Conservation (phyloP, 2,329 filamentous ascomycete species). For the Madurella fahalii region DNA sequence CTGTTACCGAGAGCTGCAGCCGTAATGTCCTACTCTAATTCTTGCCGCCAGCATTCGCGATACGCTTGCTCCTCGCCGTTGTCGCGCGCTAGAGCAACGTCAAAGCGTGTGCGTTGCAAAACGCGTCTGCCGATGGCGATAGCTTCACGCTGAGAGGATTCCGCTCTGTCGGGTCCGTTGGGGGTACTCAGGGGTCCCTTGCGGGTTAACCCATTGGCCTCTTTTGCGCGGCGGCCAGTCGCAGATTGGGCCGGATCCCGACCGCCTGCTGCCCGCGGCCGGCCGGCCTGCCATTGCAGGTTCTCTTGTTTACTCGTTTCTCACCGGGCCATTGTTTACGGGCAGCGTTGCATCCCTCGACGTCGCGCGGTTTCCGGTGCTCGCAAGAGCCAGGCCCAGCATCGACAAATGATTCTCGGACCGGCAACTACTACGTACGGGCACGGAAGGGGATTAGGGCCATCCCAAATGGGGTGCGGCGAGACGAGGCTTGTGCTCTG, state of each 20-base stretch:
- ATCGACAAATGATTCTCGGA: not conserved
- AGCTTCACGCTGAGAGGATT: slow-evolving; percentile 15
- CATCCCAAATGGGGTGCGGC: slow-evolving; percentile 11
- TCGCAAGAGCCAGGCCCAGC: not conserved
- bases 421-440: not conserved
- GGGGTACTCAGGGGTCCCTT: slow-evolving; percentile 15
- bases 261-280: slow-evolving; percentile 14
- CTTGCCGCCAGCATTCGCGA: slow-evolving; percentile 15
- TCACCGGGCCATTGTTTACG: slow-evolving; percentile 4
- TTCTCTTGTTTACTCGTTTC: slow-evolving; percentile 6
- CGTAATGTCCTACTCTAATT: slow-evolving; percentile 16
- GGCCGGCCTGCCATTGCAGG: not conserved
- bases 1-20: slow-evolving; percentile 16
- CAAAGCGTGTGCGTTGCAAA: not conserved
- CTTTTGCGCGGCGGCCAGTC: slow-evolving; percentile 18
- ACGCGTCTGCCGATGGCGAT: not conserved
- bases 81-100: slow-evolving; percentile 15
- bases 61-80: slow-evolving; percentile 6
- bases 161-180: slow-evolving; percentile 25
- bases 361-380: not conserved
- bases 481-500: slow-evolving; percentile 22
- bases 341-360: slow-evolving; percentile 10
- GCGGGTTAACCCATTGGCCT: slow-evolving; percentile 6
- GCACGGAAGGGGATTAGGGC: not conserved
- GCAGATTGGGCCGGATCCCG: slow-evolving; percentile 23